Conservation (phyloP, 129 eudicot genomes). For the Artemisia argyi region DNA sequence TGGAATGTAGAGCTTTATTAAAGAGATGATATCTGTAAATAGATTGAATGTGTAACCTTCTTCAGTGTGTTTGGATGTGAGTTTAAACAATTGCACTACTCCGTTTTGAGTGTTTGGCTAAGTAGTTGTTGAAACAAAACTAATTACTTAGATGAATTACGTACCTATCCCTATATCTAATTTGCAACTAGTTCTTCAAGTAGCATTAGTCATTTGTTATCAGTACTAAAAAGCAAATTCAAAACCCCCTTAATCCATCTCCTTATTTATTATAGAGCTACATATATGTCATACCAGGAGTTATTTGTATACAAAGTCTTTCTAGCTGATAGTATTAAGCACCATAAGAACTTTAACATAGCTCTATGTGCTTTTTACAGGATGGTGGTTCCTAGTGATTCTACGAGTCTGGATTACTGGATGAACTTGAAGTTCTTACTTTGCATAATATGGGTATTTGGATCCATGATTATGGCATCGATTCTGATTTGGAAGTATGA, state of each 20-base stretch:
- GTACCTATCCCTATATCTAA: not conserved
- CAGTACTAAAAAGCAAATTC: not conserved
- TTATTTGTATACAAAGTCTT: not conserved
- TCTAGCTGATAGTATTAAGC: slow-evolving; percentile 1
- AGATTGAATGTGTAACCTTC: too few relatives aligned
- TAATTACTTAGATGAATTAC: slow-evolving; percentile 9
- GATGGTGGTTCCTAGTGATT: slow-evolving; percentile 57
- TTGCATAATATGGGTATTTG: slow-evolving; percentile 61
- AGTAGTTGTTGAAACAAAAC: not conserved
- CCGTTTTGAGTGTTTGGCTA: not conserved
- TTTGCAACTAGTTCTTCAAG: not conserved
- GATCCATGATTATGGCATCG: slow-evolving; percentile 46
- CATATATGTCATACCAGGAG: not conserved
- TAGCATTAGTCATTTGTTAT: slow-evolving; percentile 2
- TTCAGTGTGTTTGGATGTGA: too few relatives aligned
- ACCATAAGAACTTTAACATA: slow-evolving; percentile 19
- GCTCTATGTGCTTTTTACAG: slow-evolving; percentile 35
- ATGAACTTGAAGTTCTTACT: slow-evolving; percentile 79
- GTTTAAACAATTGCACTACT: not conserved
- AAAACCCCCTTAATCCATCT: slow-evolving; percentile 4
- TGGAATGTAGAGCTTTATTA: too few relatives aligned
- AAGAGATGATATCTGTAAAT: too few relatives aligned
- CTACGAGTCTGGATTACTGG: slow-evolving; percentile 78
- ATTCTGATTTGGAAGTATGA: slow-evolving; percentile 64
- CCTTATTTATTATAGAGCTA: slow-evolving; percentile 10